Conservation (phyloP, 306 rosid species). For the Castanea sativa region DNA sequence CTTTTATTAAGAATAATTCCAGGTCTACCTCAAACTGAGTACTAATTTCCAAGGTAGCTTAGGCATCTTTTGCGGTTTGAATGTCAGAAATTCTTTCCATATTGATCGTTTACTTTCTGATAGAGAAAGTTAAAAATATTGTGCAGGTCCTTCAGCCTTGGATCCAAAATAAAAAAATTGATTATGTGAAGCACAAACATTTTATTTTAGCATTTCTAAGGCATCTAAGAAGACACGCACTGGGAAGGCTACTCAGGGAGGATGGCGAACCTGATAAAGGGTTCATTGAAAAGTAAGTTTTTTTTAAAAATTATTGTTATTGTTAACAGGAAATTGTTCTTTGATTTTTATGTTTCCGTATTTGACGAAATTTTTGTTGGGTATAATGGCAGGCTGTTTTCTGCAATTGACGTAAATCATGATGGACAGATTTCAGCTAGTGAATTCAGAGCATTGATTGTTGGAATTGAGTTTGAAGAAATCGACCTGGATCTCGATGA, state of each 20-base stretch:
- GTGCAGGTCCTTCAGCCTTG: slow-evolving; percentile 86
- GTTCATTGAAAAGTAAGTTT: slow-evolving; percentile 51
- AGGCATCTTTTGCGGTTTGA: too few species aligned
- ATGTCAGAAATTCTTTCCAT: not conserved
- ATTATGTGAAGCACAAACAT: slow-evolving; percentile 68
- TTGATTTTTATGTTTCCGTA: slow-evolving; percentile 3
- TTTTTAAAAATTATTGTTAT: too few species aligned
- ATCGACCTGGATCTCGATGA: slow-evolving; percentile 65
- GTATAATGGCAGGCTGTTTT: slow-evolving; percentile 56
- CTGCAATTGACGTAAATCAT: slow-evolving; percentile 45
- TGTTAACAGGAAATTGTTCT: not conserved
- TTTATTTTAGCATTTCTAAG: slow-evolving; percentile 67
- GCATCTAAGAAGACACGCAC: slow-evolving; percentile 54
- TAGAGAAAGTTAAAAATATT: slow-evolving; percentile 6
- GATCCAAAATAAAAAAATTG: slow-evolving; percentile 76
- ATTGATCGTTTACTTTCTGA: not conserved
- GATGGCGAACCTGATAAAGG: slow-evolving; percentile 65
- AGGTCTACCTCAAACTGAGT: too few species aligned
- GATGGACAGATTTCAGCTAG: slow-evolving; percentile 50
- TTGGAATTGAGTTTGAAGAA: slow-evolving; percentile 69
- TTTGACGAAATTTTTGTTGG: slow-evolving; percentile 14
- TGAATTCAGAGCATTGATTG: slow-evolving; percentile 72
- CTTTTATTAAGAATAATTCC: not conserved
- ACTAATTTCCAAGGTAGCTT: too few species aligned
- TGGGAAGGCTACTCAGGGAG: slow-evolving; percentile 62